Evolutionary conservation across 768 basidiomycete genomes (phyloP).

Genomic region (Hericium rajendrae): DNA sequence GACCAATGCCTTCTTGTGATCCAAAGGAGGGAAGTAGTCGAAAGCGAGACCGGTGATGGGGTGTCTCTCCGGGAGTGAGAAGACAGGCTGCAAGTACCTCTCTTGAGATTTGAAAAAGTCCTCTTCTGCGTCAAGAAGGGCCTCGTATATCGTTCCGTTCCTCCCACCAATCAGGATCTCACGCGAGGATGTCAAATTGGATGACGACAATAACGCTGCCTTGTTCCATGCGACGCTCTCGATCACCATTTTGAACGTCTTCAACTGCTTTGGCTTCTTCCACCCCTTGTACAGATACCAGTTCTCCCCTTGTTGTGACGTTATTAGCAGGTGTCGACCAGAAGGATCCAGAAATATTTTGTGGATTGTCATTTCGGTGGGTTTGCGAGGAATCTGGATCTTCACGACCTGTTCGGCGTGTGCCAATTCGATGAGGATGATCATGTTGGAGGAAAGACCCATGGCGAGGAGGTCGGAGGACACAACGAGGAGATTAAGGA

Average conservation of each 20-base stretch:
- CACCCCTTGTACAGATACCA: conserved; percentile 81
- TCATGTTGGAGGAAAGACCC: conserved; percentile 63
- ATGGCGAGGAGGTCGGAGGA: conserved; percentile 84
- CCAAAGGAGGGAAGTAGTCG: conserved; percentile 59
- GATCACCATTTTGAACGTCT: conserved; percentile 77
- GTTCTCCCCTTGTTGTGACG: conserved; percentile 82
- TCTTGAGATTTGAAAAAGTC: conserved; percentile 89
- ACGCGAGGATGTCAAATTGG: conserved; percentile 64
- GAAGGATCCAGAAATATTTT: conserved; percentile 90
- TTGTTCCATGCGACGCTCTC: conserved; percentile 92
- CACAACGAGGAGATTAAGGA: conserved; percentile 76
- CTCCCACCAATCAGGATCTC: conserved; percentile 83
- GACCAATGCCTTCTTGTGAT: conserved; percentile 56
- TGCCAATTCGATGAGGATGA: conserved; percentile 85
- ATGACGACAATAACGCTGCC: conserved; percentile 48
- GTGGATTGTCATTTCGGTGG: conserved; percentile 66
- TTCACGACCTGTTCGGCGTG: conserved; percentile 80
- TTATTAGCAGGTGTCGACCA: conserved; percentile 81
- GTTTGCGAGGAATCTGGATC: conserved; percentile 66
- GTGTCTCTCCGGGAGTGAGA: conserved; percentile 69
- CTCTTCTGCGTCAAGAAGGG: conserved; percentile 82
- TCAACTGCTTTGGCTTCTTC: conserved; percentile 76
- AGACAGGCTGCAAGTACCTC: conserved; percentile 64
- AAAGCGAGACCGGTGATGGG: conserved; percentile 81
- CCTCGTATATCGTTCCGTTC: conserved; percentile 82